Evolutionary conservation across 768 basidiomycete species (phyloP), one percentile per base, ranked within the genome.

Genomic region (Mycena filopes): DNA sequence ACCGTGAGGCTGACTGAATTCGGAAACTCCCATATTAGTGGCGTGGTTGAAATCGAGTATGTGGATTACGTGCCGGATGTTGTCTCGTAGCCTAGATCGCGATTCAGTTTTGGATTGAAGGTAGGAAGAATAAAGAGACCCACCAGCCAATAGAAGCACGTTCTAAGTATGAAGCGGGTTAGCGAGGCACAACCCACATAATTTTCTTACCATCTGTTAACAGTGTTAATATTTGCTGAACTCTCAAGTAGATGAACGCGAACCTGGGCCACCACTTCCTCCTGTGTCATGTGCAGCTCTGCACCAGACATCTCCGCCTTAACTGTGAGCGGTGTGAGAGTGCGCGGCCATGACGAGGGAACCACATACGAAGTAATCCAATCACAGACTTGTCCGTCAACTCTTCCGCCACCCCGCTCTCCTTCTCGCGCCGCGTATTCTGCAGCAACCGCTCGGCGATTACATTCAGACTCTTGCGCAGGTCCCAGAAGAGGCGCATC

Each of bases 71-170:
- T 65, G 83, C 82, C 80, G 1, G 83, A 82, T 3, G 86, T 87
- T 4, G 86, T 87, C 73, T 87, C 86, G 55, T 87, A 87, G 41
- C 85, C 85, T 76, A 70, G 15, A 47, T 47, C 4, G 12, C 20
- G 18, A 33, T 21, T 49, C 48, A 33, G 18, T 36, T 23, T 68
- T 48, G 53, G 29, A 21, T 50, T 21, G 51, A 25, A 36, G 16
- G 8, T 31, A 36, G 29, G 28, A 26, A 21, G 55, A 15, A 13
- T 15, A 33, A 12, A 20, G 23, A 16, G 12, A 61, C 72, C 13
- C 54, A 77, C 80, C 81, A 36, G 81, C 81, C 36, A 81, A 56
- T 4, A 83, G 49, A 3, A 82, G 65, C 6, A 78, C 73, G 57
- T 79, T 81, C 79, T 80, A 45, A n/a, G 42, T 15, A 38, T 21